These are phyloP conservation scores for Nepenthes alata DNA, from an alignment of 179 eudicot genomes.

Conservation along the genomic window DNA sequence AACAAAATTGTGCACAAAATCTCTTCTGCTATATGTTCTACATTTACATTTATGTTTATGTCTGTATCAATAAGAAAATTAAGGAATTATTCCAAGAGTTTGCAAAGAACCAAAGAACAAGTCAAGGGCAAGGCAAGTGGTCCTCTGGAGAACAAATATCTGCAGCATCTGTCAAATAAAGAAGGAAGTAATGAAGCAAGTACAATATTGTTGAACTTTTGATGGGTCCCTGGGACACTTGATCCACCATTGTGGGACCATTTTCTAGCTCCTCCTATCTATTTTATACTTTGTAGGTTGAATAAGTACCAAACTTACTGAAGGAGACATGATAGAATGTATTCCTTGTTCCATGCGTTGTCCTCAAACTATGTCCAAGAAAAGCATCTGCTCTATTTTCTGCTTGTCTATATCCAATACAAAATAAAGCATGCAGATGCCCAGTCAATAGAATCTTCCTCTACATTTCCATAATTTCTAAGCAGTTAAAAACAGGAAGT, in stretches of 20 bases:
- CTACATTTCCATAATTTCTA: conserved; percentile 14
- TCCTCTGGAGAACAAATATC: conserved; percentile 21
- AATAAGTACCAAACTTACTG: conserved; percentile 70
- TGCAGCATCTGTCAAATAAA: conserved; percentile 19
- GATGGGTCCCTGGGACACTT: conserved; percentile 24
- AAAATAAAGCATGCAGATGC: conserved; percentile 33
- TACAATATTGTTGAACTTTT: conserved; percentile 33
- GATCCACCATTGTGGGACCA: conserved; percentile 19
- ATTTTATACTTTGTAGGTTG: conserved; percentile 29
- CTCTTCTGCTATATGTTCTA: no score
- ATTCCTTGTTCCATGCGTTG: conserved; percentile 66
- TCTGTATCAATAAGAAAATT: no score
- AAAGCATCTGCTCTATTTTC: conserved; percentile 42
- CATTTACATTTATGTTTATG: no score
- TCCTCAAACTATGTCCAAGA: conserved; percentile 48
- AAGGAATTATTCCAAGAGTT: neutral
- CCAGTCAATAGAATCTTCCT: conserved; percentile 67
- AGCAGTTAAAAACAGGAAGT: conserved; percentile 11
- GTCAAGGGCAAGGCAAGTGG: conserved; percentile 25
- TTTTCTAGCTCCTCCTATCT: conserved; percentile 22
- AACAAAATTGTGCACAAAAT: no score
- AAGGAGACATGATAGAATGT: conserved; percentile 48
- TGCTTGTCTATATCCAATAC: conserved; percentile 39
- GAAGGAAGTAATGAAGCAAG: conserved; percentile 42
- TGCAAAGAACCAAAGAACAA: conserved; percentile 23